Conservation (phyloP, 805 yeast species). For the Blastobotrys attinorum region DNA sequence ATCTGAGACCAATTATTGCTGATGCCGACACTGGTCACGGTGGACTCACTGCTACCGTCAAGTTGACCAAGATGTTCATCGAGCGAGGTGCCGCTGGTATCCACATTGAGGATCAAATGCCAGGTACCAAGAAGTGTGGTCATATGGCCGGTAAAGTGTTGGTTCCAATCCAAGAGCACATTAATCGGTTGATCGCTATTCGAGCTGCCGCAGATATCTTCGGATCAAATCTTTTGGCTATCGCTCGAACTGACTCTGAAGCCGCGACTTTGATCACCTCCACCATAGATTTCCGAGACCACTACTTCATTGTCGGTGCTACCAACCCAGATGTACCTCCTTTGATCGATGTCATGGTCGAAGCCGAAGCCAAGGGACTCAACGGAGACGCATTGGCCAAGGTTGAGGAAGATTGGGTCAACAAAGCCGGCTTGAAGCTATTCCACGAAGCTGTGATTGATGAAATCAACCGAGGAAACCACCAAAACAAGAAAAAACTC, state of each 20-base stretch:
- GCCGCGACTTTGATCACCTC: conserved; percentile 94
- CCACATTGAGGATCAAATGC: conserved; percentile 98
- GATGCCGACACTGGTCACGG: conserved; percentile 99
- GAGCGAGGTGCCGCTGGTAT: conserved; percentile 99
- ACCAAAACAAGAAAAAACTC: conserved; percentile 53
- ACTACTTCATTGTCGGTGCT: conserved; percentile 82
- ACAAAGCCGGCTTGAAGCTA: conserved; percentile 73
- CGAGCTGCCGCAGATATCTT: conserved; percentile 93
- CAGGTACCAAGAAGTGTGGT: conserved; percentile 98
- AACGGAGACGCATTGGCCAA: conserved; percentile 62
- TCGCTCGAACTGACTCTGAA: conserved; percentile 96
- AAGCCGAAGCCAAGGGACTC: conserved; percentile 70
- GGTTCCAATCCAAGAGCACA: conserved; percentile 96
- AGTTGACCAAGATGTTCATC: conserved; percentile 89
- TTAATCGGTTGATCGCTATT: conserved; percentile 86
- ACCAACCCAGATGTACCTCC: conserved; percentile 77
- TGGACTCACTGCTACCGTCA: conserved; percentile 93
- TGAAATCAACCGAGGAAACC: conserved; percentile 55
- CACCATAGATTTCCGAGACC: conserved; percentile 91
- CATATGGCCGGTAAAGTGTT: conserved; percentile 99
- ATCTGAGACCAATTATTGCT: conserved; percentile 88
- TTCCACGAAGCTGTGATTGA: conserved; percentile 89
- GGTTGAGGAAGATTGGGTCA: conserved; percentile 76
- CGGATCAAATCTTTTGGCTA: conserved; percentile 76
- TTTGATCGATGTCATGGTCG: conserved; percentile 67